Percentiles rank a stretch among this genome's conserved stretches.
phyloP scores from a whole-genome alignment of 2,329 filamentous ascomycete genomes.

The Lachnellula hyalina region DNA sequence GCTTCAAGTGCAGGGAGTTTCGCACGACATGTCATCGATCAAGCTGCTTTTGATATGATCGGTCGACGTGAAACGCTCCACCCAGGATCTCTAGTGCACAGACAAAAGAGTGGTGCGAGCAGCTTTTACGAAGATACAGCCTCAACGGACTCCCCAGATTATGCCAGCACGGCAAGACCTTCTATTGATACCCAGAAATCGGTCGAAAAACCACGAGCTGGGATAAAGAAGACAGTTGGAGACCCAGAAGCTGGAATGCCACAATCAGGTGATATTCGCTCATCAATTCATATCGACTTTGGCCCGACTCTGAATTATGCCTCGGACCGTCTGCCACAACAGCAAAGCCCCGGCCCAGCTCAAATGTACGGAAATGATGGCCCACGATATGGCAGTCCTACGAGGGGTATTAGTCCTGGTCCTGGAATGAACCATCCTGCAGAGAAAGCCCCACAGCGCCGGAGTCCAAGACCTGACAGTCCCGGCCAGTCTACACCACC shows the following conservation, averaged over 20 bases:
- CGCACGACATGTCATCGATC: conserved; percentile 39
- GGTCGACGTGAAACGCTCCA: conserved; percentile 2
- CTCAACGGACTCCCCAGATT: conserved; percentile 66
- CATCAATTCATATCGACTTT: conserved; percentile 70
- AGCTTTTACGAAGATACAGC: conserved; percentile 56
- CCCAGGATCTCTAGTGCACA: conserved; percentile 27
- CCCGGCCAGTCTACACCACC: conserved; percentile 34
- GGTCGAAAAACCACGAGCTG: conserved; percentile 66
- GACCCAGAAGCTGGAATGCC: conserved; percentile 12
- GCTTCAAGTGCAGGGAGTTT: conserved; percentile 37
- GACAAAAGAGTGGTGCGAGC: conserved; percentile 34
- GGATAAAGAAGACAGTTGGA: conserved; percentile 75
- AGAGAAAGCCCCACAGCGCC: conserved; percentile 10
- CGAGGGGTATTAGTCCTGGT: conserved; percentile 5
- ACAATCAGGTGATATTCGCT: conserved; percentile 37
- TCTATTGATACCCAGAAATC: conserved; percentile 39
- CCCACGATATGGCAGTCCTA: background rate
- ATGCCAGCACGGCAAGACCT: conserved; percentile 57
- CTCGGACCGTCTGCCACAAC: conserved; percentile 13
- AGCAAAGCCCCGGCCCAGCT: conserved; percentile 55
- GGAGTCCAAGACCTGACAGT: conserved; percentile 26
- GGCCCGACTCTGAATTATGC: conserved; percentile 66
- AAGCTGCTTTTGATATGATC: conserved; percentile 42
- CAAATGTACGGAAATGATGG: conserved; percentile 49
- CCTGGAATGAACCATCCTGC: conserved; percentile 10